Evolutionary conservation across 768 basidiomycete genomes (phyloP).

Genomic region (Leccinum aurantiacum): DNA sequence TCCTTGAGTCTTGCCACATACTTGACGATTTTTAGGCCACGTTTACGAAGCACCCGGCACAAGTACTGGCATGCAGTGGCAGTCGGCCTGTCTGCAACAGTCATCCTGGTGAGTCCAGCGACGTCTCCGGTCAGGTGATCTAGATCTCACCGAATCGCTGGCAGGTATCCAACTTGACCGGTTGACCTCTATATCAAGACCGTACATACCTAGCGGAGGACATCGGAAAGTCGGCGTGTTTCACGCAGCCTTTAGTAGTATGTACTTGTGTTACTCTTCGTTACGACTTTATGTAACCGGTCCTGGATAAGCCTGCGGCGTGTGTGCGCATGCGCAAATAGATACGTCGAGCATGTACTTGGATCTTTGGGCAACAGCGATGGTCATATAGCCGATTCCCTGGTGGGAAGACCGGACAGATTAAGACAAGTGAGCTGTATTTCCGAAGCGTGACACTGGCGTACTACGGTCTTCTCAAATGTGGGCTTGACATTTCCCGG

Average conservation of each 20-base stretch:
- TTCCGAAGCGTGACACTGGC: too few species aligned
- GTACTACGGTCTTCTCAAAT: too few species aligned
- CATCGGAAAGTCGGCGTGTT: not conserved
- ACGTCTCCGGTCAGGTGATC: not conserved
- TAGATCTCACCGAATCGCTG: not conserved
- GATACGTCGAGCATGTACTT: not conserved
- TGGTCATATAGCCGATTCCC: slow-evolving; percentile 29
- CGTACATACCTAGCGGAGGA: not conserved
- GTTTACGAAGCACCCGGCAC: not conserved
- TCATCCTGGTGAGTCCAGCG: not conserved
- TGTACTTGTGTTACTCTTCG: not conserved
- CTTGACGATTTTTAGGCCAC: not conserved
- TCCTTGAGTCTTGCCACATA: slow-evolving; percentile 1
- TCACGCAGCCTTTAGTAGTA: not conserved
- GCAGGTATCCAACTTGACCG: not conserved
- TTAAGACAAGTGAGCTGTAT: too few species aligned
- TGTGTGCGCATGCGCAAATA: not conserved
- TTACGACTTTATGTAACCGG: not conserved
- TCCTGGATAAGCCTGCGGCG: not conserved
- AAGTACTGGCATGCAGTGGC: not conserved
- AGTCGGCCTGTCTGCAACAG: slow-evolving; percentile 1
- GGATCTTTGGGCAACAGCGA: slow-evolving; percentile 24
- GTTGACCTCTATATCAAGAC: not conserved
- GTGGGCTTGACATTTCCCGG: too few species aligned
- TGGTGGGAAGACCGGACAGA: slow-evolving; percentile 15